Evolutionary conservation across 2,329 filamentous ascomycete genomes (phyloP), one percentile per base, ranked within the genome.

Genomic region (Fusarium nygamai): DNA sequence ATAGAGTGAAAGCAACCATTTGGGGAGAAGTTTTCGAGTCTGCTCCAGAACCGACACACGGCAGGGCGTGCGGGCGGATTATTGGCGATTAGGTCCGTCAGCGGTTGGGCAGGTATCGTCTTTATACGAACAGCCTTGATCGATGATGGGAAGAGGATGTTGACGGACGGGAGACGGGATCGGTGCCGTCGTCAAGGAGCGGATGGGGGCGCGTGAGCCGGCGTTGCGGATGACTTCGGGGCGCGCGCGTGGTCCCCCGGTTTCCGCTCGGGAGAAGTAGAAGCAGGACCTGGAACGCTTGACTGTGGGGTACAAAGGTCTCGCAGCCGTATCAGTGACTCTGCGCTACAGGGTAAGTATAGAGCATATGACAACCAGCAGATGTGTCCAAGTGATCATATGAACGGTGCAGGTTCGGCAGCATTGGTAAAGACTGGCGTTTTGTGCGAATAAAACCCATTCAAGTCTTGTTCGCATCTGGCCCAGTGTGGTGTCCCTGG

Each of bases 181-280:
- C 48, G 58, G 64, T 69, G 68, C 67, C 69, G 69, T 76, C 69
- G 69, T 76, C 57, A 61, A 69, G 51, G 64, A 74, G 67, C 57
- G 64, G 67, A 67, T 77, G 62, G 65, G 73, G 73, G 76, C 77
- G 77, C 77, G 77, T 79, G 77, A 71, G 65, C 77, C 77, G 76
- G 76, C 73, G 77, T 77, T 79, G 76, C 77, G 77, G 77, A 79
- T 79, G 77, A 79, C 77, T 78, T 79, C 77, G 77, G 77, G 76
- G 76, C 56, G 75, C 75, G 76, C 70, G 77, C 62, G 59, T 74
- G 77, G 73, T 74, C 71, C 71, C 71, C 72, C 69, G 65, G 56
- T 73, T 73, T 66, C 69, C 72, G 65, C 63, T 74, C 72, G 60
- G 60, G 64, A 64, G 57, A 72, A 61, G 50, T 43, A 61, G 57